Percentiles rank a stretch among this genome's conserved stretches.
Conservation (phyloP, 345 rosid species). For the Euphorbia peplus region DNA sequence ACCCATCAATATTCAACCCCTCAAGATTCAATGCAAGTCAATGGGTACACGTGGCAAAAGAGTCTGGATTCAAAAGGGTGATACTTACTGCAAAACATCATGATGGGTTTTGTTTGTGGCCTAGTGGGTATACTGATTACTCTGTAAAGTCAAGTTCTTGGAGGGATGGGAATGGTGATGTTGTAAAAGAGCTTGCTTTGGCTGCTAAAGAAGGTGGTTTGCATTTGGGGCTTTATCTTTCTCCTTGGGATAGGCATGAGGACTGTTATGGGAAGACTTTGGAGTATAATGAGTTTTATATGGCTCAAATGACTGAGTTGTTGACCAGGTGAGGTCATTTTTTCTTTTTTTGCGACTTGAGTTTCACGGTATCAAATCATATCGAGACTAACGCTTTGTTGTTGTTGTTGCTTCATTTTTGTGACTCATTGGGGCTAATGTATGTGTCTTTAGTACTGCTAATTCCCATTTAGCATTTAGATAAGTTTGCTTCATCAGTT, state of each 20-base stretch:
- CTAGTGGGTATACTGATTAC: constrained; percentile 65
- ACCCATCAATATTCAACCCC: constrained; percentile 74
- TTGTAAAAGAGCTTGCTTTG: constrained; percentile 57
- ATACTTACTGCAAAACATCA: constrained; percentile 90
- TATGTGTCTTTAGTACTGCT: neutral
- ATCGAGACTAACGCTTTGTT: no score
- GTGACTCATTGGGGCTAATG: neutral
- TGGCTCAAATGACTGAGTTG: constrained; percentile 86
- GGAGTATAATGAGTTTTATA: constrained; percentile 78
- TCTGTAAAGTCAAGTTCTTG: constrained; percentile 66
- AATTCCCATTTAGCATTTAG: neutral
- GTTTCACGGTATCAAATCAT: no score
- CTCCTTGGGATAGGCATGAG: constrained; percentile 97
- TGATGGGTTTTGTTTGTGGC: constrained; percentile 98
- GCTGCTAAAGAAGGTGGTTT: constrained; percentile 61
- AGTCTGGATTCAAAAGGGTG: constrained; percentile 61
- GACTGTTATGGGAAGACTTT: constrained; percentile 60
- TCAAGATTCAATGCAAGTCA: constrained; percentile 58
- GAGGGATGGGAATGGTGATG: constrained; percentile 68
- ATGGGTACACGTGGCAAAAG: constrained; percentile 77
- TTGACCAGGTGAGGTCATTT: constrained; percentile 63
- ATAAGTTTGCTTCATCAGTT: neutral
- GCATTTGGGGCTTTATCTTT: constrained; percentile 66
- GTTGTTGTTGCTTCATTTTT: neutral
- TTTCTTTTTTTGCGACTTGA: neutral